A percentile compares a stretch with the other conserved stretches of the same genome.
Conservation (phyloP, 2,329 filamentous ascomycete species). For the Cladorrhinum sp. region DNA sequence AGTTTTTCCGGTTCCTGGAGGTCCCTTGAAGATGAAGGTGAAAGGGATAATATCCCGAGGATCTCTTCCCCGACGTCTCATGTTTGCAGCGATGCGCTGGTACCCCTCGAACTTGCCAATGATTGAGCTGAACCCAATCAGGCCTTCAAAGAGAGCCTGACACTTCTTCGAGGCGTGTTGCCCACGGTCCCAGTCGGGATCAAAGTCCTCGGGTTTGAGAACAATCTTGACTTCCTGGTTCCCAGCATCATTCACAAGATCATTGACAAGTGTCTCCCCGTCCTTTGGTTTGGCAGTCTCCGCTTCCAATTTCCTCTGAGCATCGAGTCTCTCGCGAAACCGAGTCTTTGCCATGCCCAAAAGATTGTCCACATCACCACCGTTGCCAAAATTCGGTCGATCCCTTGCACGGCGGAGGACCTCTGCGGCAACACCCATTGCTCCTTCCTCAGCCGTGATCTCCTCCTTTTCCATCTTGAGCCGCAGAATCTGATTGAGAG, state of each 20-base stretch:
- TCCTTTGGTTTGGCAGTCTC: neutral
- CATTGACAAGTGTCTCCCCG: conserved; percentile 20
- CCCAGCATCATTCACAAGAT: conserved; percentile 28
- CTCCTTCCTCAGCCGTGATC: conserved; percentile 45
- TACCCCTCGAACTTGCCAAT: conserved; percentile 17
- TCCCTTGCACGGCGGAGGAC: conserved; percentile 50
- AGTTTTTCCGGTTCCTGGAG: conserved; percentile 65
- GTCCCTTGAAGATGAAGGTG: conserved; percentile 56
- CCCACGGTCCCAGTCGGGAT: conserved; percentile 15
- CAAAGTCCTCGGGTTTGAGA: conserved; percentile 25
- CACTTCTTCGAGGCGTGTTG: conserved; percentile 5
- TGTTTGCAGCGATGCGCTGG: conserved; percentile 14
- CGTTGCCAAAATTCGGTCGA: conserved; percentile 59
- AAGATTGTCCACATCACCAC: conserved; percentile 58
- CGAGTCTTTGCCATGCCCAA: conserved; percentile 48
- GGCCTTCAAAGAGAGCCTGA: conserved; percentile 12
- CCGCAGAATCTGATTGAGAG: conserved; percentile 51
- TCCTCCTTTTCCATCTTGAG: conserved; percentile 50
- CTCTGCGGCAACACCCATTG: conserved; percentile 45
- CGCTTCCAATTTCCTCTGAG: neutral
- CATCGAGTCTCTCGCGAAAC: conserved; percentile 35
- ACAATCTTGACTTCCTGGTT: neutral
- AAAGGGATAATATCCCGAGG: conserved; percentile 50
- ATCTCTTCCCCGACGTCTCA: conserved; percentile 37
- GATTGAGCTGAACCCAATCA: conserved; percentile 16